Evolutionary conservation across 106 monocot genomes (phyloP), one percentile per base, ranked within the genome.

Genomic region (Gastrodia elata): DNA sequence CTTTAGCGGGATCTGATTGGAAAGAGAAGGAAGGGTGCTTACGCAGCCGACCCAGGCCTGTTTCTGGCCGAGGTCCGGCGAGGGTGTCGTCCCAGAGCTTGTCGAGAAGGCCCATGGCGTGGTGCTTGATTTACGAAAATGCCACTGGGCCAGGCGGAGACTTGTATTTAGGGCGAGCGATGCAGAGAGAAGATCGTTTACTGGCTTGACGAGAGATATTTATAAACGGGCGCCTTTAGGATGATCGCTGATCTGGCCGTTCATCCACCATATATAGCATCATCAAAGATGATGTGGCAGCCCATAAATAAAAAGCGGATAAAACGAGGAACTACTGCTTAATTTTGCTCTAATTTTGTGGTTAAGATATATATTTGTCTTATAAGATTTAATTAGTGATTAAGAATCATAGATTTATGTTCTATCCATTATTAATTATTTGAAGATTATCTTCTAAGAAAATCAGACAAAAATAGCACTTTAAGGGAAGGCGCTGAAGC

Each of bases 51-150:
- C 86, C 67, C 42, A 83, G 86, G 68, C 83, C 86, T 41, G 81
- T 78, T 4, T 89, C 88, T 37, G 89, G 89, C 13, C 74, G 78
- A 5, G 89, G 89, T 0, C 89, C 89, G 74, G 89, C 89, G 72
- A 89, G 71, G 40, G 86, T 89, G 74, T 89, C 89, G 83, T 89
- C 89, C 89, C 89, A 89, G 59, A 89, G 89, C 68, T 86, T 76
- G 57, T 89, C 89, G 39, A 89, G 80, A 61, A 89, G 86, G 41
- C 89, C 86, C 89, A 89, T 89, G 13, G 39, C 0, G 3, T 48
- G 37, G 52, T 39, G 40, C 68, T 24, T 68, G 28, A 11, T 79
- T n/a, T 37, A 71, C 71, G 1, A 48, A 33, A 30, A 48, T 11
- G 34, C 71, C 30, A 48, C 43, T 71, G 40, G 27, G 10, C 1